Evolutionary conservation across 2,329 filamentous ascomycete genomes (phyloP).

Genomic region (Bipolaris victoriae): DNA sequence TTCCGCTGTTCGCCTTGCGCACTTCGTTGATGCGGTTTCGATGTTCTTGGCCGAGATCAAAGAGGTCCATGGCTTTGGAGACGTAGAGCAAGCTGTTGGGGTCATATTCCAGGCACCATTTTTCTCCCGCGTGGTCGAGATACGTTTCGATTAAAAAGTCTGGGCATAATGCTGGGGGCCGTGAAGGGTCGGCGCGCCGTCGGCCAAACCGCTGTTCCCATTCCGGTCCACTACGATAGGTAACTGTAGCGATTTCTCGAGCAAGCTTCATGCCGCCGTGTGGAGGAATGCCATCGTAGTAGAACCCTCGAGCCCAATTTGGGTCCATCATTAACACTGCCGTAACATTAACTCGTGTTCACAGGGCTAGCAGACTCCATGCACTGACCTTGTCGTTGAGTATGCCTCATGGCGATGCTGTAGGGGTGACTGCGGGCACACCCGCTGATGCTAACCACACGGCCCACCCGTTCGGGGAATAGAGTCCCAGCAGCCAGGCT

Average conservation of each 20-base stretch:
- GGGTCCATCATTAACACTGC: constrained; percentile 96
- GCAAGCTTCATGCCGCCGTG: constrained; percentile 98
- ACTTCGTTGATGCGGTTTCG: constrained; percentile 68
- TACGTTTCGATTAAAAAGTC: constrained; percentile 99
- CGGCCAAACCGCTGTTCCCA: constrained; percentile 96
- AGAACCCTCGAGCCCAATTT: constrained; percentile 94
- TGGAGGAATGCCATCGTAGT: constrained; percentile 80
- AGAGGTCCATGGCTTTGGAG: constrained; percentile 98
- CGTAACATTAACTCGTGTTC: constrained; percentile 12
- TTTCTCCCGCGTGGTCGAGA: constrained; percentile 95
- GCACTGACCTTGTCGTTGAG: constrained; percentile 74
- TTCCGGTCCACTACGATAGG: constrained; percentile 93
- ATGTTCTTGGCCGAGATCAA: constrained; percentile 80
- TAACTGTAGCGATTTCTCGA: constrained; percentile 95
- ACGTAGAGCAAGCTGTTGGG: constrained; percentile 95
- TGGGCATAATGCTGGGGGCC: constrained; percentile 90
- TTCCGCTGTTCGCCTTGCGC: constrained; percentile 65
- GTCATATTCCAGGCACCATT: constrained; percentile 96
- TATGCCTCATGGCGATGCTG: constrained; percentile 98
- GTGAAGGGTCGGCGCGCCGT: constrained; percentile 80
- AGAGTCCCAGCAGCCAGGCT: constrained; percentile 84
- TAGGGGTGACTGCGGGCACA: constrained; percentile 96
- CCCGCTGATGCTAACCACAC: constrained; percentile 87
- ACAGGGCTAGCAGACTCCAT: not conserved
- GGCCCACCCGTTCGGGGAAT: constrained; percentile 80